Base-by-base conservation (phyloP, 2,329 filamentous ascomycete genomes). In the Chaetothyriales sp. region DNA sequence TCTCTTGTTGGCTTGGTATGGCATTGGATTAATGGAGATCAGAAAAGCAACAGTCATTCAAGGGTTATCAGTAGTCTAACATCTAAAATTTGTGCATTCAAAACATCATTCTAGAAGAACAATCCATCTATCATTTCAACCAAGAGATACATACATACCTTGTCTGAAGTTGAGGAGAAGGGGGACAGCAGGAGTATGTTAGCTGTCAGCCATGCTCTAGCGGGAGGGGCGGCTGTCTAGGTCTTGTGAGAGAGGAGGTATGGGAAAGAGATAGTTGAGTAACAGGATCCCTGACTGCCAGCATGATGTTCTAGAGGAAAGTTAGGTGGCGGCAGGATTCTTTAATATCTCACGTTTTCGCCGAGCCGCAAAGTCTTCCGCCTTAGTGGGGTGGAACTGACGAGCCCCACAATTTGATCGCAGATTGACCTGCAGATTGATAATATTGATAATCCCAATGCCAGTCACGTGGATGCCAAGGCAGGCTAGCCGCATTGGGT, bases 21-120 rank as follows among this genome's bases (percentile, higher is more conserved):
- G 9, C 12, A 28, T 44, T 20, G 9, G 12, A 48, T 46, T 48
- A 44, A 43, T 55, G 55, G 52, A 59, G 53, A 52, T 49, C 53
- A 43, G 49, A 50, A 26, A 39, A 36, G 51, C 51, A 43, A 12
- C 20, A 43, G 20, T 43, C 55, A 50, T 55, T 43, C 55, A 58
- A 54, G 56, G 63, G 60, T 61, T 57, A 64, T 70, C 66, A 65
- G 68, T 67, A 71, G 68, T 71, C 69, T 71, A 71, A 71, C 69
- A 71, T 70, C 68, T 70, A 65, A 66, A 61, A 64, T 45, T 26
- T 45, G 43, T 45, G 43, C 43, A 26, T 19, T 10, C 10, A 39
- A 39, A 39, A 39, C 32, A 39, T 39, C 32, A 39, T 39, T 39
- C 18, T 19, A 10, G 12, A 19, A 45, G 43, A 19, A 45, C 19